These are phyloP conservation scores for Suillus paluster DNA, from an alignment of 768 basidiomycete species.

Conservation along the genomic window DNA sequence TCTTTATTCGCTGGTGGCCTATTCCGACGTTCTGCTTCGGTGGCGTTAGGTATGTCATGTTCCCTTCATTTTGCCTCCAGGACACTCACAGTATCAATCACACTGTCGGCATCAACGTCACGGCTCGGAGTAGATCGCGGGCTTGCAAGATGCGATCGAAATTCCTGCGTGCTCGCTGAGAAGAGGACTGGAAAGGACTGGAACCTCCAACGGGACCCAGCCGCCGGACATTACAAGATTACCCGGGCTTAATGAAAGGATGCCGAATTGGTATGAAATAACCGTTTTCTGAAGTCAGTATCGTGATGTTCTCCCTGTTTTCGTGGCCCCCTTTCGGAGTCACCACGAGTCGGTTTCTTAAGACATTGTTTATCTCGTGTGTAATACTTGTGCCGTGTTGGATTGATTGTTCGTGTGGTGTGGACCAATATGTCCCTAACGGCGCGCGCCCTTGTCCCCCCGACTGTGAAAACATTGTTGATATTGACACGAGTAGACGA, in stretches of 20 bases:
- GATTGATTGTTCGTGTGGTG: neutral
- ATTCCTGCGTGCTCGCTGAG: neutral
- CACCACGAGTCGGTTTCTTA: neutral
- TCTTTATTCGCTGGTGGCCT: too few relatives aligned
- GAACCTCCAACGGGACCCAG: neutral
- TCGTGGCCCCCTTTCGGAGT: neutral
- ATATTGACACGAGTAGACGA: too few relatives aligned
- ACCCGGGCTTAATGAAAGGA: neutral
- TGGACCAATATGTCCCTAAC: too few relatives aligned
- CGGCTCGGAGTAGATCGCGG: neutral
- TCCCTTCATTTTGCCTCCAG: neutral
- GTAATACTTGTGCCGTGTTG: neutral
- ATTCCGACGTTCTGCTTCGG: slow-evolving; percentile 1
- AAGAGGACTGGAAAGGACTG: slow-evolving; percentile 3
- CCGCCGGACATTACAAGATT: neutral
- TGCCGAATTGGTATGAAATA: neutral
- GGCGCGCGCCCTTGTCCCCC: too few relatives aligned
- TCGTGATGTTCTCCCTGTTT: neutral
- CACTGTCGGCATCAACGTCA: neutral
- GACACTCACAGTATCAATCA: neutral
- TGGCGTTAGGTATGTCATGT: neutral
- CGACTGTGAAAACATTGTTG: too few relatives aligned
- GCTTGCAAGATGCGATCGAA: neutral
- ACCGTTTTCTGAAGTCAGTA: neutral
- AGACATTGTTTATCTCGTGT: neutral